These are phyloP conservation scores for Biscogniauxia marginata DNA, from an alignment of 2,329 filamentous ascomycete genomes.

Conservation along the genomic window DNA sequence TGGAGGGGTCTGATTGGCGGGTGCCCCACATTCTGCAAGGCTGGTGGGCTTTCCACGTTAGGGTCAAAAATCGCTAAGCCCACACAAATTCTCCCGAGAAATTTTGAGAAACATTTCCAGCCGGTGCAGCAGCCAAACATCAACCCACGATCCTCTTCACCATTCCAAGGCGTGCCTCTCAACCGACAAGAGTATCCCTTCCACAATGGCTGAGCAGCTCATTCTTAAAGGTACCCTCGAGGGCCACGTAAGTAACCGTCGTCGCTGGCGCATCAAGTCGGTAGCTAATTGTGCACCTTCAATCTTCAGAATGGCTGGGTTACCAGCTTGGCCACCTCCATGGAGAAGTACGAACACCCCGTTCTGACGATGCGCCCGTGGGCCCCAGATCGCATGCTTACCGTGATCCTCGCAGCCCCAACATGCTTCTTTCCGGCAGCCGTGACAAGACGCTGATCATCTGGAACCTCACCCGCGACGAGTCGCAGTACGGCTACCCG, in stretches of 20 bases:
- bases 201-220: constrained; percentile 84
- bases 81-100: constrained; percentile 45
- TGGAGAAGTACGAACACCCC: constrained; percentile 80
- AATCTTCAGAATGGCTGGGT: constrained; percentile 83
- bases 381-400: constrained; percentile 28
- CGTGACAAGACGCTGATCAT: constrained; percentile 99
- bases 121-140: constrained; percentile 19
- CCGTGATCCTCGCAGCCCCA: constrained; percentile 62
- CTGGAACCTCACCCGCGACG: constrained; percentile 99
- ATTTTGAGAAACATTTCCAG: constrained; percentile 23
- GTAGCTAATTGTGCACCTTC: not conserved
- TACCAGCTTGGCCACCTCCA: constrained; percentile 95
- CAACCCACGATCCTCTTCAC: constrained; percentile 32
- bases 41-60: too few relatives aligned
- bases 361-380: constrained; percentile 13
- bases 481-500: constrained; percentile 96
- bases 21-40: too few relatives aligned
- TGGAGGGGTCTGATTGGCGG: too few relatives aligned
- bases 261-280: not conserved
- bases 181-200: constrained; percentile 35
- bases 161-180: constrained; percentile 27
- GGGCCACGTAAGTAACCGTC: constrained; percentile 75
- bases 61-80: constrained; percentile 35
- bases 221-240: constrained; percentile 96
- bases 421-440: constrained; percentile 97